Evolutionary conservation across 169 alveolate species (phyloP), one percentile per base, ranked within the genome.

Genomic region (Amoebophrya sp.): DNA sequence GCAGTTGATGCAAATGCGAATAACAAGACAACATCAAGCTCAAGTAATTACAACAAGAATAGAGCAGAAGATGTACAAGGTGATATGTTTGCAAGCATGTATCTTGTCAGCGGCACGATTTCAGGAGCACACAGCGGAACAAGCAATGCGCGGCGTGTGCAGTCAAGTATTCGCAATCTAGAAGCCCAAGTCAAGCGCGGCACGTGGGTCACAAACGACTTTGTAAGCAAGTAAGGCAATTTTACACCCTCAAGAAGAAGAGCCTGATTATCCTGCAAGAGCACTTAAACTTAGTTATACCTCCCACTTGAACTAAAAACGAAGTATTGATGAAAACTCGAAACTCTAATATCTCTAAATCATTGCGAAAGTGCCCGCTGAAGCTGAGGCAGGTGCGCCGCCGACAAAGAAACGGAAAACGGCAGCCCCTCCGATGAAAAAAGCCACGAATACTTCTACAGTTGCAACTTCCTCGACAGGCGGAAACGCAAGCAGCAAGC

Each of bases 71-170:
- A n/a, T n/a, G n/a, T n/a, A n/a, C n/a, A n/a, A n/a, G n/a, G n/a
- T n/a, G n/a, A 65, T 36, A 65, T 65, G 83, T 65, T 65, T 65
- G 83, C 83, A 6, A 26, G 36, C 83, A 65, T 65, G 83, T 65
- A 65, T 26, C 83, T 65, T 10, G 83, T 65, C 2, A 26, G 38
- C 36, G 83, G 83, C 83, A n/a, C n/a, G n/a, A n/a, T n/a, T n/a
- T n/a, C n/a, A n/a, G n/a, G n/a, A n/a, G n/a, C n/a, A n/a, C n/a
- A n/a, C n/a, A n/a, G n/a, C n/a, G n/a, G n/a, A n/a, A n/a, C n/a
- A n/a, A n/a, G n/a, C n/a, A n/a, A n/a, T 1, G 33, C 83, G 33
- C 83, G 2, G 83, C 36, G 2, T 0, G 33, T 1, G 26, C 83
- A 36, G n/a, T 0, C 83, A 65, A 65, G n/a, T 6, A 36, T 6